These are phyloP conservation scores for Xylariaceae sp. DNA, from an alignment of 2,329 filamentous ascomycete genomes.

Conservation along the genomic window DNA sequence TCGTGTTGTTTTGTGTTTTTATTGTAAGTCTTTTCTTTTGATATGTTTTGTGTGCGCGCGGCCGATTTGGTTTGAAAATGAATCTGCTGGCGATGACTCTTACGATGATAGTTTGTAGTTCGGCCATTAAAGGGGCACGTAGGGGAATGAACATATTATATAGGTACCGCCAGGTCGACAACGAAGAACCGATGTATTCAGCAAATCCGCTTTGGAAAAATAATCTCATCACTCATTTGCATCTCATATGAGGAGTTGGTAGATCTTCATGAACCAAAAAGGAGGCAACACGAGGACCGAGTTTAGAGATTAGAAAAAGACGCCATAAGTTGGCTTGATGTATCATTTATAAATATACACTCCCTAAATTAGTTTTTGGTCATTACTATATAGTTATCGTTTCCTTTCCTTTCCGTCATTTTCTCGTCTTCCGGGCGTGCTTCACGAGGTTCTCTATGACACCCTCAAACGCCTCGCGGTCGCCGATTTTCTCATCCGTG, in stretches of 20 bases:
- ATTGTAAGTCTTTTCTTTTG: too few relatives aligned
- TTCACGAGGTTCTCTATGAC: conserved; percentile 96
- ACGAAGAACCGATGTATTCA: neutral
- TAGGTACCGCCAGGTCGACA: neutral
- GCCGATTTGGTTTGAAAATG: too few relatives aligned
- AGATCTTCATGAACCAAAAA: neutral
- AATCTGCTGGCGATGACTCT: too few relatives aligned
- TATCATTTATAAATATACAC: neutral
- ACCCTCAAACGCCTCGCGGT: conserved; percentile 90
- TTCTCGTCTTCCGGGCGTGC: conserved; percentile 79
- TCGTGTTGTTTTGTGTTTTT: too few relatives aligned
- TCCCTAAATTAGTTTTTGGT: conserved; percentile 2
- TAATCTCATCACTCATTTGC: neutral
- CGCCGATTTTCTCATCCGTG: conserved; percentile 79
- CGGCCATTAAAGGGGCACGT: too few relatives aligned
- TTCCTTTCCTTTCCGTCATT: conserved; percentile 47
- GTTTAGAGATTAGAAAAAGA: neutral
- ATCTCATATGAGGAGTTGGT: neutral
- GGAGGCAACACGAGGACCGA: too few relatives aligned
- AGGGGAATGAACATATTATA: too few relatives aligned
- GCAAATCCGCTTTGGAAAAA: neutral
- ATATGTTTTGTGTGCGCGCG: too few relatives aligned
- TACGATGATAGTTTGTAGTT: too few relatives aligned
- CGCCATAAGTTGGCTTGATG: neutral
- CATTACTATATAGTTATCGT: conserved; percentile 6